Base-by-base conservation (phyloP, 768 basidiomycete genomes). In the Lactarius deliciosus region DNA sequence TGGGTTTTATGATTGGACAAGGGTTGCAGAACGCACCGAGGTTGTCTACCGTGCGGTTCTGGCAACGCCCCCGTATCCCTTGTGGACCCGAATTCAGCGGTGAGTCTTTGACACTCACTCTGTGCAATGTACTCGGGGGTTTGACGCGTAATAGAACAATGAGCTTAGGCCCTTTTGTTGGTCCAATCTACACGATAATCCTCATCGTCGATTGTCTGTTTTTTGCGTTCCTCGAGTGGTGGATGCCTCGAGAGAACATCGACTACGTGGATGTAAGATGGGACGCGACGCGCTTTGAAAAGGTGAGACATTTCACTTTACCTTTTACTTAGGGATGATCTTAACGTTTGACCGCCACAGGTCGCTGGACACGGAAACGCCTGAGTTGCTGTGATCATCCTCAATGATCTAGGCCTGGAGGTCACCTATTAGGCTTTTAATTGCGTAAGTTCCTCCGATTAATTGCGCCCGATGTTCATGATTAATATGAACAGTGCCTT, bases 201-300 rank as follows among this genome's bases (percentile, higher is more conserved):
- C 78, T 97, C 50, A 80, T 95, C 34, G 92, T 98, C 1, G 90
- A 95, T 72, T 94, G 93, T 73, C 75, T 96, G 9, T 96, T 97
- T 76, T 94, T 93, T 75, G 73, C 87, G 70, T 79, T 92, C 58
- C 80, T 99, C 4, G 94, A 97, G 72, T 91, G 86, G 87, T 87
- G 86, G 81, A 83, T 87, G 74, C 96, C 96, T 0, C 79, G 88
- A 56, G 85, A 89, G 25, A 81, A 87, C 64, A 78, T 97, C 61
- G 92, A 96, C 75, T 86, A 84, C 69, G 94, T 93, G 0, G 77
- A 81, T 32, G 79, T 79, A 63, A 80, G 86, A 61, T 93, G 91
- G 91, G 79, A 87, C 34, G 73, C 75, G 2, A 67, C 74, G 1
- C 65, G 68, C 9, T 80, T 80, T 65, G 62, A 60, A 40, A 64